Conservation (phyloP, 1,139 yeast genomes). For the Suhomyces wounanorum region DNA sequence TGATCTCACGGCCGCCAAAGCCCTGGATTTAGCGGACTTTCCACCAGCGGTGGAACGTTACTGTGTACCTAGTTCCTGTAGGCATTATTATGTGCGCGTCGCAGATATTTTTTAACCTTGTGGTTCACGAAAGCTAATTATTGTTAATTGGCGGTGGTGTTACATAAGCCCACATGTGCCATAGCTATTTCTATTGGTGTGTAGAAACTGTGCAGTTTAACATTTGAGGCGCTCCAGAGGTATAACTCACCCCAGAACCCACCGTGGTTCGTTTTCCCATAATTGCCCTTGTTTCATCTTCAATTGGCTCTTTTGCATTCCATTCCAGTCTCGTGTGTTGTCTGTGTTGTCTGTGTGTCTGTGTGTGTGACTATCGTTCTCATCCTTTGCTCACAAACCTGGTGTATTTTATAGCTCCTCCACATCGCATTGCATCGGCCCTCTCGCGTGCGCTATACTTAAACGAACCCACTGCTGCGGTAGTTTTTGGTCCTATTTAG, state of each 20-base stretch:
- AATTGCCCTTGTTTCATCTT: background rate
- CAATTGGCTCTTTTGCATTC: background rate
- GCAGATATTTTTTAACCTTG: conserved; percentile 1
- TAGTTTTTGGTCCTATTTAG: background rate
- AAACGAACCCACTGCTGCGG: background rate
- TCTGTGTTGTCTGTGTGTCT: too few relatives aligned
- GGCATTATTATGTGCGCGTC: background rate
- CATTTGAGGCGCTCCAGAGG: conserved; percentile 6
- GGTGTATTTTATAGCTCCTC: background rate
- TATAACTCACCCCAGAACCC: background rate
- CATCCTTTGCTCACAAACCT: too few relatives aligned
- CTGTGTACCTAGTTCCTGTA: background rate
- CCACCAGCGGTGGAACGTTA: background rate
- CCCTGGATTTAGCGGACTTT: background rate
- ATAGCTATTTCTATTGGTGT: conserved; percentile 1
- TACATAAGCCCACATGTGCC: conserved; percentile 7
- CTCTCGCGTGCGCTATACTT: background rate
- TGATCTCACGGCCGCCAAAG: background rate
- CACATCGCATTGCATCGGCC: conserved; percentile 1
- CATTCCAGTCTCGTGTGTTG: background rate
- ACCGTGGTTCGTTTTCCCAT: background rate
- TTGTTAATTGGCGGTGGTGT: background rate
- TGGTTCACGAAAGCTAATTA: conserved; percentile 7
- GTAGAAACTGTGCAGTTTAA: background rate
- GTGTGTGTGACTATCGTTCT: too few relatives aligned